Evolutionary conservation across 768 basidiomycete species (phyloP), one percentile per base, ranked within the genome.

Genomic region (Pulveroboletus sp.): DNA sequence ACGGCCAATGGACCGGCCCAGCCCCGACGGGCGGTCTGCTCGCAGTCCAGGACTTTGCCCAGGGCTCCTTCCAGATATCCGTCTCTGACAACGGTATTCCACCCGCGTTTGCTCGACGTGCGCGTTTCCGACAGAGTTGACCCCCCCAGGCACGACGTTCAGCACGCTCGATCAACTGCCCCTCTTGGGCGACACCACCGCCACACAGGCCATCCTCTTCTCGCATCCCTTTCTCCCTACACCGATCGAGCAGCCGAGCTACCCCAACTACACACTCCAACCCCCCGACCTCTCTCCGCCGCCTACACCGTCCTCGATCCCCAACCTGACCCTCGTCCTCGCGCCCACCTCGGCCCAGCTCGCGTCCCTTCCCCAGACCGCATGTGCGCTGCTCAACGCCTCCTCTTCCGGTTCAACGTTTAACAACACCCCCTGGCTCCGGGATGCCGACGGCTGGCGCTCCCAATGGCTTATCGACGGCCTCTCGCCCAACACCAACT

Each of bases 221-320:
- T 91, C 89, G 1, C 77, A 79, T 8, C 66, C 77, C 1, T 82
- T 82, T 51, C 56, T 68, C 7, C 47, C 69, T 0, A 51, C 71
- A 11, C 51, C 60, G 2, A 23, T 55, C 1, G 45, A 57, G 6
- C 55, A 64, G 34, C 81, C 85, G 2, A 68, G 65, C 22, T 92
- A 77, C 59, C 89, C 89, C 11, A 90, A 90, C 58, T 92, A 88
- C 62, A 83, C 84, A 2, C 76, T 92, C 2, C 82, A 84, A 3
- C 60, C 71, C 0, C 81, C 82, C 1, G 81, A 83, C 55, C 59
- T 76, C 13, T 67, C 79, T 0, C 56, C 69, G 20, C 76, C 80
- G 0, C 43, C 61, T 14, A 55, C 64, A 8, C 75, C 83, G 0
- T 56, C 77, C 1, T 62, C 70, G 2, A 53, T 69, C 0, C 74